These are phyloP conservation scores for Mycena galopus DNA, from an alignment of 768 basidiomycete genomes.

Conservation along the genomic window DNA sequence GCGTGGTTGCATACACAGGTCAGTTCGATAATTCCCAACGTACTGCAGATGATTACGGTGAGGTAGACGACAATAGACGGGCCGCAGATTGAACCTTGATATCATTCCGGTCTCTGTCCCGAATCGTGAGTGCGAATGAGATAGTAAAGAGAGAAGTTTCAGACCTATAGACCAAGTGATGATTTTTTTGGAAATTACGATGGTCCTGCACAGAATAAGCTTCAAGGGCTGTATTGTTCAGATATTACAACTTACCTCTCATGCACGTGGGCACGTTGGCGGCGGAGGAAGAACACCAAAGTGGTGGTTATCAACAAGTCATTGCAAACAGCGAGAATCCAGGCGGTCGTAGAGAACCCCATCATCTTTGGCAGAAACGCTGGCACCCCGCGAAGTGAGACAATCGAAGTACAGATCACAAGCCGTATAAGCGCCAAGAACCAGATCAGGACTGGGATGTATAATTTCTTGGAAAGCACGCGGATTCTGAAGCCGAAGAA, in stretches of 20 bases:
- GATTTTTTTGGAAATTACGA: slow-evolving; percentile 9
- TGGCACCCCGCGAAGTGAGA: no score
- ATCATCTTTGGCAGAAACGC: no score
- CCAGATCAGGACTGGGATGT: no score
- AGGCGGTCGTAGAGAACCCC: not conserved
- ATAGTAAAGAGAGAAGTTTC: not conserved
- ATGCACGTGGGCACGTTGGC: not conserved
- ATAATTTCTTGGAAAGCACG: no score
- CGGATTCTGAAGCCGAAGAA: no score
- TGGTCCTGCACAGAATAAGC: not conserved
- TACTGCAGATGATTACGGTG: not conserved
- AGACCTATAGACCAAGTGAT: slow-evolving; percentile 19
- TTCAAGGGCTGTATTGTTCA: not conserved
- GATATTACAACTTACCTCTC: not conserved
- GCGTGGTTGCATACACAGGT: slow-evolving; percentile 1
- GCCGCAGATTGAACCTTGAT: slow-evolving; percentile 6
- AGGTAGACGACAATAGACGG: not conserved
- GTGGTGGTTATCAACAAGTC: not conserved
- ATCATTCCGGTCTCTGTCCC: slow-evolving; percentile 20
- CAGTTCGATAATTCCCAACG: not conserved
- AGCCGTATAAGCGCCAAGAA: no score
- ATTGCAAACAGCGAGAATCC: not conserved
- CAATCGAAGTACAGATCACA: no score
- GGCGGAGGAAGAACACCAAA: not conserved
- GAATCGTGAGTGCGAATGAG: not conserved